Base-by-base conservation (phyloP, 306 rosid species). In the Amphicarpaea edgeworthii region DNA sequence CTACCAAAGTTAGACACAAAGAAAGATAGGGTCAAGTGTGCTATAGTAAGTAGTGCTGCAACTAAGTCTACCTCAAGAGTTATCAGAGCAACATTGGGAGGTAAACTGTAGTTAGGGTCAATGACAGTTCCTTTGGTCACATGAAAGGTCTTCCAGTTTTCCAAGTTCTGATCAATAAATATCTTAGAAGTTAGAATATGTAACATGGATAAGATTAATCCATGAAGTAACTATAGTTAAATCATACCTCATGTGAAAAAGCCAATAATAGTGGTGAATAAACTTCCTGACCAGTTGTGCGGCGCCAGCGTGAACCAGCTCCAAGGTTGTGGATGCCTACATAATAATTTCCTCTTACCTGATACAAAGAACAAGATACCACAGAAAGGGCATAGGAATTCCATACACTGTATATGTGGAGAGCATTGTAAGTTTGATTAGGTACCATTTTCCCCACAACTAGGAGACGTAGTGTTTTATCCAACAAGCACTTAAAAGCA, bases 301-400 rank as follows among this genome's bases (percentile, higher is more conserved):
- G 64, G 11, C 64, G 64, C 64, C 64, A 58, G 1, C 10, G 64
- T 26, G 64, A 26, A 58, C 64, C 64, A 58, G 64, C 11, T 58
- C 20, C 9, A 1, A 58, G 64, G 19, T 14, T 58, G 19, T 58
- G 64, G 40, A 58, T 58, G 19, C 20, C 64, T 19, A 58, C 64
- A 58, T 58, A 28, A 24, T 58, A 58, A 58, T 58, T 58, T 58
- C 64, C 64, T 58, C 64, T 58, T 2, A 58, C 19, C 64, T 58
- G 2, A 58, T 58, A 58, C 34, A 26, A 58, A 26, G 19, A 58
- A 58, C 38, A 55, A 55, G 8, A 55, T 4, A 55, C 23, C 10
- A 57, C 17, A 57, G 7, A 55, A 23, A 24, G 8, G 19, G 19
- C 20, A 58, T 26, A 58, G n/a, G 15, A 58, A 26, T 12, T 58